Conservation (phyloP, 306 rosid genomes). For the Castanea sativa region DNA sequence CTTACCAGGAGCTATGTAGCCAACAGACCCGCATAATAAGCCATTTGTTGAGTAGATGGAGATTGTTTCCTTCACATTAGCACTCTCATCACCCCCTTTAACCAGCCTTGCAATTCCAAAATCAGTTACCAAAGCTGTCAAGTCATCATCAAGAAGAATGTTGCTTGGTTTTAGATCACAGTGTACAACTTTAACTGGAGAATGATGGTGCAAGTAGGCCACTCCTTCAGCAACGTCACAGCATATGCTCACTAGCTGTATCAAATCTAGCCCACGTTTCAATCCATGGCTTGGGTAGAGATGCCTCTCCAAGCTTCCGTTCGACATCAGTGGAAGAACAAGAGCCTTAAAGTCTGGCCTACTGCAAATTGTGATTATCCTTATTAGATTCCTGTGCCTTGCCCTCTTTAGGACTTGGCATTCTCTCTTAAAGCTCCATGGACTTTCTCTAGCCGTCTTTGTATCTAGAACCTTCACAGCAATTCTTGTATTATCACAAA, state of each 20-base stretch:
- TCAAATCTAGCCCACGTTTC: conserved; percentile 44
- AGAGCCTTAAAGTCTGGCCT: conserved; percentile 79
- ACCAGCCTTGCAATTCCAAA: conserved; percentile 83
- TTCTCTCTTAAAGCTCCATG: conserved; percentile 78
- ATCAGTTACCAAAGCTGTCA: conserved; percentile 86
- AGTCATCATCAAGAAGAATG: conserved; percentile 73
- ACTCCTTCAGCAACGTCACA: conserved; percentile 88
- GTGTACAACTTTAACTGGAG: conserved; percentile 76
- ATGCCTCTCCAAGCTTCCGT: conserved; percentile 85
- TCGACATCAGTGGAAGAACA: conserved; percentile 85
- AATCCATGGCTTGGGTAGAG: conserved; percentile 58
- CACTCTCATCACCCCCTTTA: conserved; percentile 33
- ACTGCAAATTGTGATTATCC: conserved; percentile 75
- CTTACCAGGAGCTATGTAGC: conserved; percentile 95
- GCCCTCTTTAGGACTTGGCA: conserved; percentile 66
- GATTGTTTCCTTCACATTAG: conserved; percentile 26
- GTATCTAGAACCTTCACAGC: conserved; percentile 81
- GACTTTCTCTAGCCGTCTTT: conserved; percentile 44
- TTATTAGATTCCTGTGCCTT: conserved; percentile 79
- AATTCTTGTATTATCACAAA: conserved; percentile 62
- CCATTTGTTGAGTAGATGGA: conserved; percentile 71
- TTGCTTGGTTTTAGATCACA: conserved; percentile 94
- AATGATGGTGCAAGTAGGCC: conserved; percentile 83
- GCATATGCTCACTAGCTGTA: conserved; percentile 72
- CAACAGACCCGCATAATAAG: conserved; percentile 77